Evolutionary conservation across 2,329 filamentous ascomycete genomes (phyloP).

Genomic region (Monosporascus sp.): DNA sequence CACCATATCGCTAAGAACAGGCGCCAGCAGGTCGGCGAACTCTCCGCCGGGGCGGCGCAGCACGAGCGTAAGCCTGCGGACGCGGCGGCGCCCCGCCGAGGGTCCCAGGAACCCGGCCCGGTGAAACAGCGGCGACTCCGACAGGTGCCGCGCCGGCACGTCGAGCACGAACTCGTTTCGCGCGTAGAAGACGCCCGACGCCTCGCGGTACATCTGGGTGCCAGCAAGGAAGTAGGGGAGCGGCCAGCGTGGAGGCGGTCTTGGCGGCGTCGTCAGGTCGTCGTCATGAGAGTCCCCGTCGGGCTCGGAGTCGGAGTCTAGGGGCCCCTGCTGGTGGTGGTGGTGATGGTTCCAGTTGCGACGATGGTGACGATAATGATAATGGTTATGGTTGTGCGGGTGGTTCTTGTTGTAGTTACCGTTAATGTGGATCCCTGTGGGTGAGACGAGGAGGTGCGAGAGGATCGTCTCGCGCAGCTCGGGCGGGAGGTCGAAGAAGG

Average conservation of each 20-base stretch:
- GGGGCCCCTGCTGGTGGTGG: no score
- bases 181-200: slow-evolving; percentile 26
- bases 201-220: slow-evolving; percentile 28
- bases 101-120: slow-evolving; percentile 25
- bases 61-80: slow-evolving; percentile 20
- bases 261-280: no score
- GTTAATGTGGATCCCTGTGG: slow-evolving; percentile 17
- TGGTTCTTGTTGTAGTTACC: no score
- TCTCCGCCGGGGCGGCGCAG: slow-evolving; percentile 25
- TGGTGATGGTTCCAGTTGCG: no score
- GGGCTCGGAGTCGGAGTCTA: no score
- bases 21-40: slow-evolving; percentile 22
- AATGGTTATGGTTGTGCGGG: no score
- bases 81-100: slow-evolving; percentile 21
- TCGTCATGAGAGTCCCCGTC: no score
- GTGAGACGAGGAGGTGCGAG: slow-evolving; percentile 20
- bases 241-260: slow-evolving; percentile 7
- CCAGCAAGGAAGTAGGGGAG: slow-evolving; percentile 23
- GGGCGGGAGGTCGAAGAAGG: slow-evolving; percentile 25
- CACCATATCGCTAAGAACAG: slow-evolving; percentile 25
- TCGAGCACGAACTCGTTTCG: slow-evolving; percentile 25
- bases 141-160: slow-evolving; percentile 19
- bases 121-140: slow-evolving; percentile 20
- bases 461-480: slow-evolving; percentile 23
- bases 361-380: no score